A percentile compares a stretch with the other conserved stretches of the same genome.
Evolutionary conservation across 768 basidiomycete genomes (phyloP).

Genomic region (Scleroderma citrinum): DNA sequence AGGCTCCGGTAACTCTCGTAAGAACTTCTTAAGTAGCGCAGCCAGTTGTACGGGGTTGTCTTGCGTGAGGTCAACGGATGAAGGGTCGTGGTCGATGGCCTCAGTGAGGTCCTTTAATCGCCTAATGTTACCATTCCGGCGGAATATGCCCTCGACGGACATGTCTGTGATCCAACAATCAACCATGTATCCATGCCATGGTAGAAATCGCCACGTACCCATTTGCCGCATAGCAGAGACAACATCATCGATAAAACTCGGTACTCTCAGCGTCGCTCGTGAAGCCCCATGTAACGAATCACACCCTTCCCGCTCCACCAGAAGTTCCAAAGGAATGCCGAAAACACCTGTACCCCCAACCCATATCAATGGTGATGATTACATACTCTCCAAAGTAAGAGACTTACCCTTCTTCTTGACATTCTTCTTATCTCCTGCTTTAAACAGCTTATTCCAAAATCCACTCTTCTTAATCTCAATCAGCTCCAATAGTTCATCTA

Average conservation of each 20-base stretch:
- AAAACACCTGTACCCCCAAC: slow-evolving; percentile 65
- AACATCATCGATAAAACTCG: slow-evolving; percentile 97
- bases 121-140: slow-evolving; percentile 96
- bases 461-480: slow-evolving; percentile 89
- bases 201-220: slow-evolving; percentile 52
- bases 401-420: slow-evolving; percentile 80
- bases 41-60: slow-evolving; percentile 98
- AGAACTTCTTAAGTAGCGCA: slow-evolving; percentile 93
- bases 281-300: slow-evolving; percentile 92
- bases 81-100: slow-evolving; percentile 89
- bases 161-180: slow-evolving; percentile 57
- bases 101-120: slow-evolving; percentile 88
- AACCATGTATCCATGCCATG: neutral
- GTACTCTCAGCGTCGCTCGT: slow-evolving; percentile 76
- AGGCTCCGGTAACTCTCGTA: slow-evolving; percentile 94
- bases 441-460: slow-evolving; percentile 96
- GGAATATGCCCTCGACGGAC: slow-evolving; percentile 98
- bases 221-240: slow-evolving; percentile 98
- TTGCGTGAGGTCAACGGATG: slow-evolving; percentile 83
- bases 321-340: slow-evolving; percentile 83
- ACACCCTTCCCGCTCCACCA: slow-evolving; percentile 93
- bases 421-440: slow-evolving; percentile 84
- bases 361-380: slow-evolving; percentile 4
- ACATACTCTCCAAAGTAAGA: neutral
- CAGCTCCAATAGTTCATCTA: slow-evolving; percentile 92